Base-by-base conservation (phyloP, 805 yeast genomes). In the Diddensiella transvaalensis region DNA sequence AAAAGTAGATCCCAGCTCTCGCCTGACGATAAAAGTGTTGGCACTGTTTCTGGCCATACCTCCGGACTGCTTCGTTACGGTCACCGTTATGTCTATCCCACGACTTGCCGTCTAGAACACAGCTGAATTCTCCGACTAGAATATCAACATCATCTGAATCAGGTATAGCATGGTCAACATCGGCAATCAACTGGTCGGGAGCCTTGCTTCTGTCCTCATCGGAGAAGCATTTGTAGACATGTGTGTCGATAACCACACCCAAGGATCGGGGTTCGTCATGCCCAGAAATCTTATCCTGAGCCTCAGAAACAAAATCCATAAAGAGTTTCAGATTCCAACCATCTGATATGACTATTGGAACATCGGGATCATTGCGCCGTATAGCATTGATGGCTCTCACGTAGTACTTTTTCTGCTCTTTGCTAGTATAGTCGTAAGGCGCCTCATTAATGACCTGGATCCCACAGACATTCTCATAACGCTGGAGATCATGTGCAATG, bases 291-390 rank as follows among this genome's bases (percentile, higher is more conserved):
- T 15, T 29, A 32, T 46, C 48, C 46, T 52, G 47, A 32, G 75
- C 74, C 29, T 68, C 61, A 38, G 59, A 53, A 5, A 87, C 64
- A 82, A 85, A 86, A 51, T 80, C 70, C 21, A 75, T 82, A 87
- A 89, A 87, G 61, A 79, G 86, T 54, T 77, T 77, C 3, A 93
- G 77, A 82, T 88, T 83, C 98, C 98, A 93, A 2, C 96, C 96
- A 63, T 91, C 98, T 1, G 96, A 87, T 30, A 91, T 85, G 15
- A 85, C 69, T 3, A 91, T 71, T 0, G 96, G 96, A 29, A 88
- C 66, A 1, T 65, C 65, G 1, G 64, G 42, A 60, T 87, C 84
- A 13, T 72, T 69, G 18, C 65, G 62, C 24, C 91, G 72, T 38
- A 91, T 82, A 36, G 75, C 73, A 29, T 72, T 70, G 32, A 80